phyloP scores from a whole-genome alignment of 257 asterid genomes.

The Solanum clarkiae region DNA sequence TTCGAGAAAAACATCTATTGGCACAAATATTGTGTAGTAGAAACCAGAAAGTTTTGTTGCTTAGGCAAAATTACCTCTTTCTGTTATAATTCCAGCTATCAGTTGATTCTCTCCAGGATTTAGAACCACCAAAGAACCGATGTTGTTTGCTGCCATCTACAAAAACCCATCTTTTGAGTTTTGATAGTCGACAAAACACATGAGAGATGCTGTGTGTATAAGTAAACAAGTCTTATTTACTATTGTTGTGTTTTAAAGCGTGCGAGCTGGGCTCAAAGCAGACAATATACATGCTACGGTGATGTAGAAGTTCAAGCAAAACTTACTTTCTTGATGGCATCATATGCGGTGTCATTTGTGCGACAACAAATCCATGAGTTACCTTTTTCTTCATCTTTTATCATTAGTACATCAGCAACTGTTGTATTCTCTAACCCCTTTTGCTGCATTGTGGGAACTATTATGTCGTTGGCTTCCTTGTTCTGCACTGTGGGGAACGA shows the following conservation, averaged over 20 bases:
- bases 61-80: constrained; percentile 34
- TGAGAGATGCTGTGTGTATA: too few relatives aligned
- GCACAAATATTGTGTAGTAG: not conserved
- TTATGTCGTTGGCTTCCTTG: constrained; percentile 4
- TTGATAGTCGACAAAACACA: too few relatives aligned
- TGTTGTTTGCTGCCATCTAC: constrained; percentile 72
- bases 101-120: constrained; percentile 51
- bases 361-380: constrained; percentile 66
- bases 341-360: constrained; percentile 44
- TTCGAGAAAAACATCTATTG: not conserved
- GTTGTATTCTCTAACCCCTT: constrained; percentile 56
- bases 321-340: constrained; percentile 59
- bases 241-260: too few relatives aligned
- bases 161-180: not conserved
- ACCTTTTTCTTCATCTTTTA: constrained; percentile 42
- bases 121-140: constrained; percentile 73
- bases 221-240: too few relatives aligned
- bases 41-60: not conserved
- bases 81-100: constrained; percentile 73
- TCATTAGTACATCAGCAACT: constrained; percentile 50
- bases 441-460: constrained; percentile 12
- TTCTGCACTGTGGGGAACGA: constrained; percentile 2
- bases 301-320: not conserved
- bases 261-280: too few relatives aligned
- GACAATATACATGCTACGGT: not conserved